Percentiles rank a stretch among this genome's conserved stretches.
These are phyloP conservation scores for Phanerochaete carnosa DNA, from an alignment of 768 basidiomycete species.

Conservation along the genomic window DNA sequence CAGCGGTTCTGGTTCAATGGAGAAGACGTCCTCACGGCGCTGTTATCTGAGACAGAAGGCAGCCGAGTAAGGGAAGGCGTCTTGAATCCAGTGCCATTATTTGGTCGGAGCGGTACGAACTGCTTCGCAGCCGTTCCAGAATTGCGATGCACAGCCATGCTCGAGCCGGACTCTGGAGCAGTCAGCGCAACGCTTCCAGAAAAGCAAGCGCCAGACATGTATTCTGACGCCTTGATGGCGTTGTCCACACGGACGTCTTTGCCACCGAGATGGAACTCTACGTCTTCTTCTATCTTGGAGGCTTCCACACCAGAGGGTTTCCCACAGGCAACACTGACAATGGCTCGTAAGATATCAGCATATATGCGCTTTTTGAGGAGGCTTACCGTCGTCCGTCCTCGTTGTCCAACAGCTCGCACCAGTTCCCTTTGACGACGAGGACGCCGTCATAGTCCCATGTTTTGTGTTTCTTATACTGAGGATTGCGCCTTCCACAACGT, in stretches of 20 bases:
- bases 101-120: slow-evolving; percentile 12
- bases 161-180: not conserved
- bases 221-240: slow-evolving; percentile 49
- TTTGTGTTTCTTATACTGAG: slow-evolving; percentile 72
- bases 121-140: slow-evolving; percentile 10
- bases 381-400: slow-evolving; percentile 56
- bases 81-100: slow-evolving; percentile 9
- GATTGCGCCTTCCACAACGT: slow-evolving; percentile 58
- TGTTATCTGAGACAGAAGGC: slow-evolving; percentile 4
- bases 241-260: slow-evolving; percentile 69
- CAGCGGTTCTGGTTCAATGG: not conserved
- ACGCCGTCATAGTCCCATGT: slow-evolving; percentile 84
- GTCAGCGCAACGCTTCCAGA: slow-evolving; percentile 3
- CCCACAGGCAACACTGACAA: slow-evolving; percentile 46
- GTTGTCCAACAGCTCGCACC: slow-evolving; percentile 50
- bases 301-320: slow-evolving; percentile 31
- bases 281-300: slow-evolving; percentile 22
- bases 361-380: not conserved
- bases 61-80: slow-evolving; percentile 1
- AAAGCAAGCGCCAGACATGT: slow-evolving; percentile 50
- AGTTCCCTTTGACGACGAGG: slow-evolving; percentile 41
- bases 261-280: slow-evolving; percentile 33
- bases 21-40: not conserved
- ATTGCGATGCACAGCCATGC: slow-evolving; percentile 1
- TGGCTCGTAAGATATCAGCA: not conserved